Conservation (phyloP, 1,284 basidiomycete species). For the Cryptococcus hybrid region DNA sequence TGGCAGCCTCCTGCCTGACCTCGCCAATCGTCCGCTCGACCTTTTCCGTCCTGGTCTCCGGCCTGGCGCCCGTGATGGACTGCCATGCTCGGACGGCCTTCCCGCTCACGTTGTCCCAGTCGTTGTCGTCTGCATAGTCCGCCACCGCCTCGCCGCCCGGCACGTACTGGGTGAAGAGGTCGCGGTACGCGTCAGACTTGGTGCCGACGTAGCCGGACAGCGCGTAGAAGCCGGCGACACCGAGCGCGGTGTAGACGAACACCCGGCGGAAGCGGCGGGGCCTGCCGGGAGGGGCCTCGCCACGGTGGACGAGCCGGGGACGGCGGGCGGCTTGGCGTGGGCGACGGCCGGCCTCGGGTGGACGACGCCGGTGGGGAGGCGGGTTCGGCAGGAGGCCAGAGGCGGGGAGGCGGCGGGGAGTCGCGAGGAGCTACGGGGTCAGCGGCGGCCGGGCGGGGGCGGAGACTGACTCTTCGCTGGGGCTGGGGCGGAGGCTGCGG, state of each 20-base stretch:
- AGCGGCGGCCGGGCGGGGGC: neutral
- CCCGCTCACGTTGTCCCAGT: slow-evolving; percentile 66
- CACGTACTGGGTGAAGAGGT: slow-evolving; percentile 55
- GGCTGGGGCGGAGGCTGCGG: slow-evolving; percentile 17
- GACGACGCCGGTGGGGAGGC: slow-evolving; percentile 20
- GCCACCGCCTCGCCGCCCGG: slow-evolving; percentile 67
- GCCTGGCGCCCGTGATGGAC: slow-evolving; percentile 33
- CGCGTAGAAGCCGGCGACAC: slow-evolving; percentile 52
- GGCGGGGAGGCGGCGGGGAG: slow-evolving; percentile 14
- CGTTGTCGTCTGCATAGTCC: slow-evolving; percentile 72
- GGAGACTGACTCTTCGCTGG: slow-evolving; percentile 35
- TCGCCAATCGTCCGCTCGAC: slow-evolving; percentile 46
- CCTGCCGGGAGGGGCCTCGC: slow-evolving; percentile 25
- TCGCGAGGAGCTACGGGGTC: slow-evolving; percentile 23
- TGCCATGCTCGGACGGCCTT: slow-evolving; percentile 53
- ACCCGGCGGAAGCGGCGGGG: slow-evolving; percentile 42
- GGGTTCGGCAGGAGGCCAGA: slow-evolving; percentile 11
- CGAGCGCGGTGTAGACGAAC: slow-evolving; percentile 49
- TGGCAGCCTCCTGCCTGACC: slow-evolving; percentile 45
- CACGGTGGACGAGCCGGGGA: slow-evolving; percentile 25
- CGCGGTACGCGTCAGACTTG: slow-evolving; percentile 51
- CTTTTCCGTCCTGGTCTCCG: slow-evolving; percentile 41
- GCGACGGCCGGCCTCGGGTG: slow-evolving; percentile 25
- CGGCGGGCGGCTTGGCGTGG: slow-evolving; percentile 9
- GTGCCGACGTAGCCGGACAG: slow-evolving; percentile 50